These are phyloP conservation scores for Thymus quinquecostatus DNA, from an alignment of 257 asterid genomes.

Conservation along the genomic window DNA sequence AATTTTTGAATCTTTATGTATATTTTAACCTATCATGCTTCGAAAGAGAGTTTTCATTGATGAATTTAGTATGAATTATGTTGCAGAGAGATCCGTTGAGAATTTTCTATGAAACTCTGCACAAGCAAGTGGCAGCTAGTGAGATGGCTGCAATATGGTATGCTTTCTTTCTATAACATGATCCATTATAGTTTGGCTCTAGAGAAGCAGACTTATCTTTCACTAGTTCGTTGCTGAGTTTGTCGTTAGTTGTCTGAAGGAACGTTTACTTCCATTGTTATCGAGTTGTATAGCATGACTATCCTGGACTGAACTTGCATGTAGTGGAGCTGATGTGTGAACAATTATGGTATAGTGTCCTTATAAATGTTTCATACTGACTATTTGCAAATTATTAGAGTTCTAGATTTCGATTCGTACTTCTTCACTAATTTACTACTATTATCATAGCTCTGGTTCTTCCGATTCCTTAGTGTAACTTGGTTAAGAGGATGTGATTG, in stretches of 20 bases:
- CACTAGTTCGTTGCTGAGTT: background rate
- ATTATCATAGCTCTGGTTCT: background rate
- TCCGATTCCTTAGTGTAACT: too few species aligned
- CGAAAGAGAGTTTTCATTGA: background rate
- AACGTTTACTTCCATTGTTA: background rate
- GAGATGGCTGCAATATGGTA: conserved; percentile 93
- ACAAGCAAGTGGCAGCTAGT: conserved; percentile 77
- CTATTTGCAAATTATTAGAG: background rate
- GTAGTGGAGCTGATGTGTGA: background rate
- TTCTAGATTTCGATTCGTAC: background rate
- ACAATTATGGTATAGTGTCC: background rate
- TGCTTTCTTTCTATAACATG: conserved; percentile 12
- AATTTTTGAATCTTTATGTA: background rate
- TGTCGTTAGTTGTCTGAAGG: background rate
- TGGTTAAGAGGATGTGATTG: background rate
- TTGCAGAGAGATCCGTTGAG: conserved; percentile 82
- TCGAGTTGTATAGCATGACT: background rate
- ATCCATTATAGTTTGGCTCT: background rate
- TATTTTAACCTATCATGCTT: background rate
- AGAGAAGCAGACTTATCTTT: background rate
- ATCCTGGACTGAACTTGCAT: background rate
- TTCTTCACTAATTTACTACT: background rate
- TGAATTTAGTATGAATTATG: conserved; percentile 13
- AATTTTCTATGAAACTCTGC: conserved; percentile 76
- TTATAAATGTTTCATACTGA: background rate